Conservation (phyloP, 768 basidiomycete species). For the Strobilomyces confusus region DNA sequence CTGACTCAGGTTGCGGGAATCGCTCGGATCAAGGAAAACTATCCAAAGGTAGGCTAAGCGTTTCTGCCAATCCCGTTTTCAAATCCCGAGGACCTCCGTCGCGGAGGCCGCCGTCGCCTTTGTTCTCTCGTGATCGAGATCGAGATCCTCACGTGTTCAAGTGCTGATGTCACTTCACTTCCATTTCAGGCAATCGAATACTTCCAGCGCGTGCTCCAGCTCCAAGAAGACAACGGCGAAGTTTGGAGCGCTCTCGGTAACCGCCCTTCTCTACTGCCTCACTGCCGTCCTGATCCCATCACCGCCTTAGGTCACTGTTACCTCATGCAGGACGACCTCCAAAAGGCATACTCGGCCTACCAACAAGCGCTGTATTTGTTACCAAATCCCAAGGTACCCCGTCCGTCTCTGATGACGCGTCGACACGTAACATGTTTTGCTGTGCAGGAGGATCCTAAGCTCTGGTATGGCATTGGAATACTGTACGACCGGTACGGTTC, state of each 20-base stretch:
- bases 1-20: constrained; percentile 94
- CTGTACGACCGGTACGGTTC: constrained; percentile 98
- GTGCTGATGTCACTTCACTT: constrained; percentile 29
- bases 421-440: constrained; percentile 7
- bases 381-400: constrained; percentile 84
- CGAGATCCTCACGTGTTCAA: constrained; percentile 28
- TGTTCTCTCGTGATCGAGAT: constrained; percentile 24
- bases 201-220: constrained; percentile 86
- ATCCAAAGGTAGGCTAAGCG: constrained; percentile 70
- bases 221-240: constrained; percentile 96
- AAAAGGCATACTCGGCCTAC: constrained; percentile 97
- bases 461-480: constrained; percentile 99
- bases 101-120: constrained; percentile 21
- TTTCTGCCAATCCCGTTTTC: constrained; percentile 25
- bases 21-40: constrained; percentile 96
- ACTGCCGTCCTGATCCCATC: constrained; percentile 13
- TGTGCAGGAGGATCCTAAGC: constrained; percentile 84
- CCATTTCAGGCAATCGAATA: constrained; percentile 83
- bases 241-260: constrained; percentile 95
- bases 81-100: constrained; percentile 33
- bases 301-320: constrained; percentile 79
- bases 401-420: background rate
- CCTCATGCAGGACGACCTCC: constrained; percentile 98
- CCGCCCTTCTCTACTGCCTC: constrained; percentile 25
- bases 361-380: constrained; percentile 96